Conservation (phyloP, 768 basidiomycete species). For the Auriscalpium orientale region DNA sequence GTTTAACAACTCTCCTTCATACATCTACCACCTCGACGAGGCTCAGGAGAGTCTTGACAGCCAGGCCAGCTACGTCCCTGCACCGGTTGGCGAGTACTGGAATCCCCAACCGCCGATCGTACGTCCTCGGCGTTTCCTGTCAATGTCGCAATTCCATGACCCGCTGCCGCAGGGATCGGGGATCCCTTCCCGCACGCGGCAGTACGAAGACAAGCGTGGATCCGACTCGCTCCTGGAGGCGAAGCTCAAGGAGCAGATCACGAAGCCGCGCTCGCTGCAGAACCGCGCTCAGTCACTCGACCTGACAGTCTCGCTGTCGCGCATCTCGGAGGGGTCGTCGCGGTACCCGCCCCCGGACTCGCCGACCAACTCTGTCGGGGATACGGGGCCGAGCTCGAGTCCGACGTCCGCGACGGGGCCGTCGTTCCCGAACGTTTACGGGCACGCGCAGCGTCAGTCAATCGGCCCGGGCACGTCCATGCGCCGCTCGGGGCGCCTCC, state of each 20-base stretch:
- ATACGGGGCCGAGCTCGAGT: constrained; percentile 70
- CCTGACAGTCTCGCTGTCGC: constrained; percentile 76
- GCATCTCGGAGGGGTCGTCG: constrained; percentile 62
- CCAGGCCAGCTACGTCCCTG: constrained; percentile 50
- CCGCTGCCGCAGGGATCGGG: constrained; percentile 44
- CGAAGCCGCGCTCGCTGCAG: constrained; percentile 73
- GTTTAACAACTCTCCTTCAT: constrained; percentile 77
- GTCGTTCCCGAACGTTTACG: constrained; percentile 82
- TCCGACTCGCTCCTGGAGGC: constrained; percentile 80
- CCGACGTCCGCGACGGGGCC: constrained; percentile 74
- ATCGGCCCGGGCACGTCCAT: constrained; percentile 21
- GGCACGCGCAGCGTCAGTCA: constrained; percentile 42
- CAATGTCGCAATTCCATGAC: constrained; percentile 15
- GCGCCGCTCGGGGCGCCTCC: constrained; percentile 20
- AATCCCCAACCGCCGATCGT: constrained; percentile 72
- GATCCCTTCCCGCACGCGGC: constrained; percentile 58
- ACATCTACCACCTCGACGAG: constrained; percentile 74
- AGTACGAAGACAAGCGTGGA: constrained; percentile 72
- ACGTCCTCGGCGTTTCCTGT: constrained; percentile 24
- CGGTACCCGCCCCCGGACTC: constrained; percentile 67
- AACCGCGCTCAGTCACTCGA: constrained; percentile 89
- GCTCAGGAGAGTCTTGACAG: constrained; percentile 46
- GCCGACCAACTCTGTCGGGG: constrained; percentile 70
- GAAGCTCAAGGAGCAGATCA: constrained; percentile 69
- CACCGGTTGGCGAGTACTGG: constrained; percentile 62